A percentile compares a stretch with the other conserved stretches of the same genome.
Evolutionary conservation across 306 rosid genomes (phyloP).

Genomic region (Glycine tomentella): DNA sequence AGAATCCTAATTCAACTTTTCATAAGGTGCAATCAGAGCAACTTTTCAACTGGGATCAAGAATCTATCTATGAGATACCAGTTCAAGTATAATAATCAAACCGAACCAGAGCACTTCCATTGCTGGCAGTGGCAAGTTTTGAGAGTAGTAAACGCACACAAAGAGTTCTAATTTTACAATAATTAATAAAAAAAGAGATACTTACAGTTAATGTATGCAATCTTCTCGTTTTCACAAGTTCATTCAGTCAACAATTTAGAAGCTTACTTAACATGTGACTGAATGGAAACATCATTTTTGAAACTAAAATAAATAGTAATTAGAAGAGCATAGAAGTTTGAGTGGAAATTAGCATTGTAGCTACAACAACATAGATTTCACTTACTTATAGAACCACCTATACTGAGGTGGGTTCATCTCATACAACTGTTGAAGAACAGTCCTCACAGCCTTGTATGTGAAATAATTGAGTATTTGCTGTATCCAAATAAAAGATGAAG

Average conservation of each 20-base stretch:
- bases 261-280: not conserved
- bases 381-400: conserved; percentile 93
- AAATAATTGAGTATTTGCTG: conserved; percentile 95
- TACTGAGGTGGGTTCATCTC: conserved; percentile 95
- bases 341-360: conserved; percentile 10
- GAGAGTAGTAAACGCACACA: not conserved
- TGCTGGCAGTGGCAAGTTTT: not conserved
- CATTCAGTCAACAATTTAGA: not conserved
- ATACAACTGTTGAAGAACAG: conserved; percentile 85
- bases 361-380: conserved; percentile 19
- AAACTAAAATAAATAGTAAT: not conserved
- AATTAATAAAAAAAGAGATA: too few relatives aligned
- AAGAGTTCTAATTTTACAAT: too few relatives aligned
- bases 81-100: conserved; percentile 11
- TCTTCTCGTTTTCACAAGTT: not conserved
- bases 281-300: not conserved
- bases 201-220: not conserved
- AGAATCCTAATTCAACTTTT: not conserved
- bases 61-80: conserved; percentile 5
- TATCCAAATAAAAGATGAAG: conserved; percentile 43
- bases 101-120: not conserved
- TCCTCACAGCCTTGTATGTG: conserved; percentile 94
- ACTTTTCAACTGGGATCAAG: not conserved
- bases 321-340: conserved; percentile 7
- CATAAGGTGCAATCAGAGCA: not conserved